Base-by-base conservation (phyloP, 257 asterid genomes). In the Fraxinus excelsior region DNA sequence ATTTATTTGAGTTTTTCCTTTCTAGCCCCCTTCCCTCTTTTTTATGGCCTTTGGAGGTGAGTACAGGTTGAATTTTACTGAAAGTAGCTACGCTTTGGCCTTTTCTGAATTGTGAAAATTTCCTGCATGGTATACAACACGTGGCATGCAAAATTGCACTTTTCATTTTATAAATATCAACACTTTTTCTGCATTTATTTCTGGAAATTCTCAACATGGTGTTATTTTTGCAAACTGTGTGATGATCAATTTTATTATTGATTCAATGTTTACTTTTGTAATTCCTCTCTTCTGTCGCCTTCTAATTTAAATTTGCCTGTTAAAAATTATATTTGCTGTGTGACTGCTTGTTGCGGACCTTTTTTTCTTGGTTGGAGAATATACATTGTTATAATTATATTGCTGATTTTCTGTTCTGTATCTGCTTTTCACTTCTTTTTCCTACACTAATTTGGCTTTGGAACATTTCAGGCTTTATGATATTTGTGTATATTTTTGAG, bases 401-500 rank as follows among this genome's bases (percentile, higher is more conserved):
- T 70, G 32, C 19, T 70, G 34, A 28, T 16, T 28, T 70, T 18
- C 31, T 70, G 37, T 19, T 37, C 21, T 21, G 38, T 12, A 42
- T 23, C 32, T 70, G 49, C 9, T 44, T 62, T 42, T 35, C 44
- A 21, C 23, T 70, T 74, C 25, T 56, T 34, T 35, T 64, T 18
- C 70, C 40, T 2, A 7, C 38, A 38, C 67, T 78, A 31, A 73
- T 64, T 79, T 72, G 65, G 69, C 71, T 82, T 70, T 69, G 19
- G 34, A 73, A 74, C 34, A 18, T 37, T 74, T 65, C 94, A 96
- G 98, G 99, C 83, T 90, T 96, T 78, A 96, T 96, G 99, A 85
- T 91, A 80, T 23, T 84, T 81, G 89, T 93, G 86, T 96, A 96
- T 73, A 16, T 93, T 19, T 91, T 93, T 40, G 98, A 96, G 90